Percentiles rank a stretch among this genome's conserved stretches.
Conservation (phyloP, 2,329 filamentous ascomycete species). For the Diaporthe ilicicola region DNA sequence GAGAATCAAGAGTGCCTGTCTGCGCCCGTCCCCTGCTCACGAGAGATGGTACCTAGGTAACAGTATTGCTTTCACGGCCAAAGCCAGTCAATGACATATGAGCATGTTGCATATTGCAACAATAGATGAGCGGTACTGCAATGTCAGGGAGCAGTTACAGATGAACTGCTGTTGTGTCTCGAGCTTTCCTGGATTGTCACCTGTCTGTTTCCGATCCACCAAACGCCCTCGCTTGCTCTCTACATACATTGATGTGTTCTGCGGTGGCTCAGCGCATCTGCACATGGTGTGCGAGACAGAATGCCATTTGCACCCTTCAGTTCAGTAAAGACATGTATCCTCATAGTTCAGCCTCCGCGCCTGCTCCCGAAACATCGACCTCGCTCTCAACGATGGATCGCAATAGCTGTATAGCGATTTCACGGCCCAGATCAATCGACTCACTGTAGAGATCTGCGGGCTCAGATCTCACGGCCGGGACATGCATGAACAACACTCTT, state of each 20-base stretch:
- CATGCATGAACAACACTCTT: constrained; percentile 75
- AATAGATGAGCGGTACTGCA: background rate
- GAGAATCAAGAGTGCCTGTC: too few relatives aligned
- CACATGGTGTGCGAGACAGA: background rate
- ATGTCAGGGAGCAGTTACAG: background rate
- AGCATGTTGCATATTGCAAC: background rate
- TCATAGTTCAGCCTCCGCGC: background rate
- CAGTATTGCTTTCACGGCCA: background rate
- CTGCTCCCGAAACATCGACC: constrained; percentile 36
- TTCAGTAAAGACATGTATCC: background rate
- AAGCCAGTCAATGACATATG: background rate
- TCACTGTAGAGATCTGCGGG: constrained; percentile 65
- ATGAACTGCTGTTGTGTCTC: background rate
- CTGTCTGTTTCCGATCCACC: background rate
- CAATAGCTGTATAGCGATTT: constrained; percentile 63
- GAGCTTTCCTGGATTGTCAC: background rate
- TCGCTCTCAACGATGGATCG: constrained; percentile 65
- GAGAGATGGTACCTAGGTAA: background rate
- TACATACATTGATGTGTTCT: background rate
- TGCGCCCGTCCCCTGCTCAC: background rate
- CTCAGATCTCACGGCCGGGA: constrained; percentile 79
- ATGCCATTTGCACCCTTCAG: background rate
- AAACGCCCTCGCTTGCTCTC: background rate
- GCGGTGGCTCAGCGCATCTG: background rate
- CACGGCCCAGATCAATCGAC: constrained; percentile 57